Conservation (phyloP, 371 early-diverging fungal species). For the Parasitella parasitica region DNA sequence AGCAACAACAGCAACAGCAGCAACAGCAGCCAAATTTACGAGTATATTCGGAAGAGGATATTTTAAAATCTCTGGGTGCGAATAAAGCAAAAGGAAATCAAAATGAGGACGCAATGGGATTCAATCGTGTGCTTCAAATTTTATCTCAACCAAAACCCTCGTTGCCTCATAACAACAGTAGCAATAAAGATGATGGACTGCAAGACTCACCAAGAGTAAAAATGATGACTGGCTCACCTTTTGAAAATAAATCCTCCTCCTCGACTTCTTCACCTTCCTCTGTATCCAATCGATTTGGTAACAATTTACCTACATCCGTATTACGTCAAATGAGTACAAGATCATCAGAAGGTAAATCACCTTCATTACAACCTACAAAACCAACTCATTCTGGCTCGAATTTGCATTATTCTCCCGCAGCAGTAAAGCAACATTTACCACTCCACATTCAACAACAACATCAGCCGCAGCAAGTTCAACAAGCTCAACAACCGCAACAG, state of each 20-base stretch:
- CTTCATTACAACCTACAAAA: slow-evolving; percentile 29
- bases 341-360: slow-evolving; percentile 42
- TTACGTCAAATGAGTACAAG: slow-evolving; percentile 65
- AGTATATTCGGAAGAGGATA: slow-evolving; percentile 63
- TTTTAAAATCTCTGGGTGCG: slow-evolving; percentile 54
- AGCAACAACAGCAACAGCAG: not conserved
- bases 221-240: slow-evolving; percentile 9
- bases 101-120: slow-evolving; percentile 57
- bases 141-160: slow-evolving; percentile 53
- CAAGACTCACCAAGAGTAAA: not conserved
- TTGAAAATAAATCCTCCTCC: slow-evolving; percentile 11
- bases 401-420: slow-evolving; percentile 5
- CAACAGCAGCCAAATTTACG: slow-evolving; percentile 22
- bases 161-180: slow-evolving; percentile 1
- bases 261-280: slow-evolving; percentile 4
- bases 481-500: slow-evolving; percentile 1
- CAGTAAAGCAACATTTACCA: slow-evolving; percentile 4
- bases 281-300: slow-evolving; percentile 48
- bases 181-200: not conserved
- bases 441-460: slow-evolving; percentile 6
- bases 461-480: not conserved
- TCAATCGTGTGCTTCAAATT: slow-evolving; percentile 61
- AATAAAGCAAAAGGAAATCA: slow-evolving; percentile 17
- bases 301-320: slow-evolving; percentile 67
- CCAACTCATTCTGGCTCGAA: slow-evolving; percentile 5